Percentiles rank a stretch among this genome's conserved stretches.
These are phyloP conservation scores for Thalassiosira mediterranea DNA, from an alignment of 352 stramenopile species.

Conservation along the genomic window DNA sequence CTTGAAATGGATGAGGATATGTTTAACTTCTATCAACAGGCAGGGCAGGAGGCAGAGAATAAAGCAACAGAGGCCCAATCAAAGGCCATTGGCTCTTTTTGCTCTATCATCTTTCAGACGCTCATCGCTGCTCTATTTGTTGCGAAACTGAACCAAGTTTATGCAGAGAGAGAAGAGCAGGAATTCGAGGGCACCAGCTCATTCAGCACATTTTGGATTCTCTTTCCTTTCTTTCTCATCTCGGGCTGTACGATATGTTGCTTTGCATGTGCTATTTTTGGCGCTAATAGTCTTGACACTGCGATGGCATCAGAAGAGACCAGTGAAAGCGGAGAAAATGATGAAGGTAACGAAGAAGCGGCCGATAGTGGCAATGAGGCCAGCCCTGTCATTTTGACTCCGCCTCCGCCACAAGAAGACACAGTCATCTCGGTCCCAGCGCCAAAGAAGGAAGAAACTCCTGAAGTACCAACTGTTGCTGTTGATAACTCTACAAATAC, in stretches of 20 bases:
- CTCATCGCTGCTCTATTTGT: slow-evolving; percentile 71
- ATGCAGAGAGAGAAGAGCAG: slow-evolving; percentile 39
- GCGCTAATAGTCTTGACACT: slow-evolving; percentile 45
- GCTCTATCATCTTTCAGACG: slow-evolving; percentile 59
- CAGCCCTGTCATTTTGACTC: too few relatives aligned
- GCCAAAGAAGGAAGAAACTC: too few relatives aligned
- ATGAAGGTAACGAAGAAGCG: background rate
- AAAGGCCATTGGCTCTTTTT: slow-evolving; percentile 56
- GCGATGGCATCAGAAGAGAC: slow-evolving; percentile 33
- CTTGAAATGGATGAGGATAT: slow-evolving; percentile 72
- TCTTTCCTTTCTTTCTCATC: slow-evolving; percentile 75
- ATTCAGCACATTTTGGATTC: slow-evolving; percentile 78
- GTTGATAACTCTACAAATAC: too few relatives aligned
- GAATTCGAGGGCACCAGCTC: slow-evolving; percentile 45
- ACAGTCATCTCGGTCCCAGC: too few relatives aligned
- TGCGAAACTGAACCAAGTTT: slow-evolving; percentile 66
- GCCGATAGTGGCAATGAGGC: too few relatives aligned
- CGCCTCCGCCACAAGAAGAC: too few relatives aligned
- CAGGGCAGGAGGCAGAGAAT: slow-evolving; percentile 61
- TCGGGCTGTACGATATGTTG: slow-evolving; percentile 63
- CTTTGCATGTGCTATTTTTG: slow-evolving; percentile 74
- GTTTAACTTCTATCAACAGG: slow-evolving; percentile 66
- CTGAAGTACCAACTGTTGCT: too few relatives aligned
- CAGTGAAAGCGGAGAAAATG: slow-evolving; percentile 6
- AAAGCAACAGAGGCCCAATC: slow-evolving; percentile 65